Evolutionary conservation across 495 filamentous ascomycete genomes (phyloP).

Genomic region (Penicillium paradoxum): DNA sequence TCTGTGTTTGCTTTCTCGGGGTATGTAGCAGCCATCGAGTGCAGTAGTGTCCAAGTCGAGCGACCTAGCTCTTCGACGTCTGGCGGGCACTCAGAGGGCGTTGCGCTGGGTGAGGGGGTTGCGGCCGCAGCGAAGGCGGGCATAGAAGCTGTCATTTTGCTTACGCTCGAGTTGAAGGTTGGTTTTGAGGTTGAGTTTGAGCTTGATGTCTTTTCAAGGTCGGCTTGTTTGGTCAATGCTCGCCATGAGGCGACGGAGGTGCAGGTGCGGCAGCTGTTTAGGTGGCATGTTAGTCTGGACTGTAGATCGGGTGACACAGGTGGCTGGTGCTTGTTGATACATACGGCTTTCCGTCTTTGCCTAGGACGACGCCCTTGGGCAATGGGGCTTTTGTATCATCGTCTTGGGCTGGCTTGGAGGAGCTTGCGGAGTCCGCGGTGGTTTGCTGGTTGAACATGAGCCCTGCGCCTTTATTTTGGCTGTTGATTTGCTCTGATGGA

Average conservation of each 20-base stretch:
- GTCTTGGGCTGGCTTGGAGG: conserved; percentile 23
- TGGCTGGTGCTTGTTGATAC: conserved; percentile 19
- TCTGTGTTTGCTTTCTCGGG: conserved; percentile 57
- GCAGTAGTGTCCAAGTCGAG: conserved; percentile 86
- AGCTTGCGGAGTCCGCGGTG: conserved; percentile 10
- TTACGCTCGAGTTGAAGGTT: conserved; percentile 16
- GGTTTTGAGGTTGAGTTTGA: conserved; percentile 10
- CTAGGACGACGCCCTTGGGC: conserved; percentile 80
- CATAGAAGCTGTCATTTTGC: conserved; percentile 11
- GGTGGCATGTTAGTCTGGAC: conserved; percentile 7
- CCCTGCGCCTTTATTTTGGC: conserved; percentile 4
- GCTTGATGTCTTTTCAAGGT: conserved; percentile 17
- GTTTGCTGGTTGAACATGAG: conserved; percentile 22
- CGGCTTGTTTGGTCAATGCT: conserved; percentile 57
- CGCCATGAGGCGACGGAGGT: conserved; percentile 69
- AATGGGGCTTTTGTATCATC: conserved; percentile 35
- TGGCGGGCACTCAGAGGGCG: conserved; percentile 45
- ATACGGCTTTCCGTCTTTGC: conserved; percentile 94
- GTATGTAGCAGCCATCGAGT: conserved; percentile 85
- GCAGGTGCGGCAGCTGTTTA: conserved; percentile 77
- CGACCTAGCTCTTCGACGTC: conserved; percentile 77
- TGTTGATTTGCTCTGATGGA: conserved; percentile 14
- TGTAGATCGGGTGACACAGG: not conserved
- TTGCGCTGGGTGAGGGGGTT: conserved; percentile 15
- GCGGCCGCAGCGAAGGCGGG: conserved; percentile 11